Percentiles rank a stretch among this genome's conserved stretches.
Evolutionary conservation across 176 grass and related monocot genomes (phyloP).

Genomic region (Dactylis glomerata): DNA sequence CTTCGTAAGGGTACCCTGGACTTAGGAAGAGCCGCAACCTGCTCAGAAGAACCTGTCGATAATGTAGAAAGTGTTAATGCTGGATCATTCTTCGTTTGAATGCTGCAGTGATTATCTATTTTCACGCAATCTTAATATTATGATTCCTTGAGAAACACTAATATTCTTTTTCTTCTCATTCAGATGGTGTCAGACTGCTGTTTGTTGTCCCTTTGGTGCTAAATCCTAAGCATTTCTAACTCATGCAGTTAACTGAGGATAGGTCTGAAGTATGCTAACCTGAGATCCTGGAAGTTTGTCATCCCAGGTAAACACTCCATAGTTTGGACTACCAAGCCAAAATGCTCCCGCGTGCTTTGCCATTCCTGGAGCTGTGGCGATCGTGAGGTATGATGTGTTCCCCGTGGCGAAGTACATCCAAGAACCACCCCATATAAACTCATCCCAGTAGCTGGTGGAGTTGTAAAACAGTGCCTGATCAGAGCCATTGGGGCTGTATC

Average conservation of each 20-base stretch:
- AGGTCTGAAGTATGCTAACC: constrained; percentile 43
- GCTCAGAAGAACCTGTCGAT: constrained; percentile 87
- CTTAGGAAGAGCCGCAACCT: constrained; percentile 85
- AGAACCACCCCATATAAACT: constrained; percentile 82
- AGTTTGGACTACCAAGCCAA: constrained; percentile 68
- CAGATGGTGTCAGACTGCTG: not conserved
- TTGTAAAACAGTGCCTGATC: constrained; percentile 82
- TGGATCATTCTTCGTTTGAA: constrained; percentile 7
- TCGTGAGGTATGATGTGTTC: constrained; percentile 67
- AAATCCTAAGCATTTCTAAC: not conserved
- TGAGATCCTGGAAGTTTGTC: constrained; percentile 91
- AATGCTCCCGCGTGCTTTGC: constrained; percentile 84
- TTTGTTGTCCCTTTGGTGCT: not conserved
- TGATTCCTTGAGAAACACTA: not conserved
- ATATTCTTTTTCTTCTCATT: not conserved
- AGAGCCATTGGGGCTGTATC: constrained; percentile 79
- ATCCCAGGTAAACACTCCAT: constrained; percentile 93
- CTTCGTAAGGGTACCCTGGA: constrained; percentile 93
- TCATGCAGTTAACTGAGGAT: not conserved
- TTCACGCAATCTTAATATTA: not conserved
- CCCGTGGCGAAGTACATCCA: constrained; percentile 97
- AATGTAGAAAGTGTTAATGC: constrained; percentile 29
- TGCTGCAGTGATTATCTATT: not conserved
- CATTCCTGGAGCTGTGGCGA: constrained; percentile 77
- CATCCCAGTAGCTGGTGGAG: constrained; percentile 91